A percentile compares a stretch with the other conserved stretches of the same genome.
Evolutionary conservation across 371 early-diverging fungal species (phyloP).

Genomic region (Mortierella sp.): DNA sequence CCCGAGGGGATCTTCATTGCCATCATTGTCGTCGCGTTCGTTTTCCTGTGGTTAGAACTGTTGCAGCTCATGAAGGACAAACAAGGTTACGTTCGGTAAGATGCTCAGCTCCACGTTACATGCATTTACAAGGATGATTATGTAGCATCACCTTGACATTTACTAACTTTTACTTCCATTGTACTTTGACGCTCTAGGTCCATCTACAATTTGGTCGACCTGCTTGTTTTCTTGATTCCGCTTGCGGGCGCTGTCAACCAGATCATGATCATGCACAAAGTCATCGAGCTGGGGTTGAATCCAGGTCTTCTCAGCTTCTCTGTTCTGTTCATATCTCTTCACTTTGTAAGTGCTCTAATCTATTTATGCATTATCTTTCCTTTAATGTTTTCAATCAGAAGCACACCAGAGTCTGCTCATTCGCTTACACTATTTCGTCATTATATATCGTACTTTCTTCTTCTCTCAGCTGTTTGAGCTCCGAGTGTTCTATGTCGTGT

Average conservation of each 20-base stretch:
- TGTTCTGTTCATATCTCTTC: neutral
- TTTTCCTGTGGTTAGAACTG: constrained; percentile 18
- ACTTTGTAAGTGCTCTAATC: neutral
- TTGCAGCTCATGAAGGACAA: neutral
- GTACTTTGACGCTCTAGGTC: neutral
- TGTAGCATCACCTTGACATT: too few relatives aligned
- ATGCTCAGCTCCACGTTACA: too few relatives aligned
- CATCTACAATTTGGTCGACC: constrained; percentile 12
- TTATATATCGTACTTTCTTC: too few relatives aligned
- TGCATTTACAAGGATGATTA: neutral
- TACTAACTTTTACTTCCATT: too few relatives aligned
- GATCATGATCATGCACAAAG: neutral
- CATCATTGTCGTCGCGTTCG: neutral
- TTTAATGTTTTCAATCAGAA: neutral
- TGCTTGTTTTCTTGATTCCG: neutral
- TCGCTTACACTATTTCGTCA: too few relatives aligned
- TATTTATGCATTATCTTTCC: neutral
- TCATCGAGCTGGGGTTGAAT: neutral
- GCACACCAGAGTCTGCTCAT: too few relatives aligned
- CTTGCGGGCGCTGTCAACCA: constrained; percentile 9
- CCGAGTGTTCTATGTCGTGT: neutral
- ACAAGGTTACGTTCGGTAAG: neutral
- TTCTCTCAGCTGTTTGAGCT: constrained; percentile 23
- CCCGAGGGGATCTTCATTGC: neutral
- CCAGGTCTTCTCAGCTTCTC: neutral